A percentile compares a stretch with the other conserved stretches of the same genome.
phyloP scores from a whole-genome alignment of 129 eudicot genomes.

The Flaveria robusta region DNA sequence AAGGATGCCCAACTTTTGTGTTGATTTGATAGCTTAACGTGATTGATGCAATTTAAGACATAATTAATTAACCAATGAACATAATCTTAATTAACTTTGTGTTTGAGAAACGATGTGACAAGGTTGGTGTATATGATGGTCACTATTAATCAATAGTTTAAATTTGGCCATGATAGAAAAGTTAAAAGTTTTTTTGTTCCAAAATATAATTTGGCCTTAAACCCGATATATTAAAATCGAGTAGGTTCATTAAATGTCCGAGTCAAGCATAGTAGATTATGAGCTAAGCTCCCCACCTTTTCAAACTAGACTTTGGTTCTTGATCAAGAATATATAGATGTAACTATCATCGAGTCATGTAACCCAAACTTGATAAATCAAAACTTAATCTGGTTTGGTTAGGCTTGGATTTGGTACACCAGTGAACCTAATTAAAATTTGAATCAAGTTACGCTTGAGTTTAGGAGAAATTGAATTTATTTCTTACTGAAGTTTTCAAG shows the following conservation, averaged over 20 bases:
- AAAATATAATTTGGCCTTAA: not conserved
- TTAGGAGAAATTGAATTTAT: too few species aligned
- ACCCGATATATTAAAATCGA: not conserved
- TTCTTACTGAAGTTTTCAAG: too few species aligned
- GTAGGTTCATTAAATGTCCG: not conserved
- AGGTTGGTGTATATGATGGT: not conserved
- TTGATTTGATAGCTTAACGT: constrained; percentile 17
- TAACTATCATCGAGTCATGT: too few species aligned
- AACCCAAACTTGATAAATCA: too few species aligned
- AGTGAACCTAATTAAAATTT: too few species aligned
- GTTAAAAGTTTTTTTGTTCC: not conserved
- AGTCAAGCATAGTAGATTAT: not conserved
- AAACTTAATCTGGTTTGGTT: too few species aligned
- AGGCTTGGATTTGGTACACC: too few species aligned
- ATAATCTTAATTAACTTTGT: not conserved
- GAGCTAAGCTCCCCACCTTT: not conserved
- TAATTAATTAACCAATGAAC: constrained; percentile 2
- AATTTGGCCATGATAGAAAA: not conserved
- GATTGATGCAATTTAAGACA: constrained; percentile 7
- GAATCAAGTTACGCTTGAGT: too few species aligned
- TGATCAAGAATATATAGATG: too few species aligned
- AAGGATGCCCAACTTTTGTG: constrained; percentile 13
- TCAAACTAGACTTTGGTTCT: not conserved
- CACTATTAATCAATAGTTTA: not conserved
- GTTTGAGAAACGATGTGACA: not conserved